Base-by-base conservation (phyloP, 2,329 filamentous ascomycete species). In the Chalaropsis thielavioides region DNA sequence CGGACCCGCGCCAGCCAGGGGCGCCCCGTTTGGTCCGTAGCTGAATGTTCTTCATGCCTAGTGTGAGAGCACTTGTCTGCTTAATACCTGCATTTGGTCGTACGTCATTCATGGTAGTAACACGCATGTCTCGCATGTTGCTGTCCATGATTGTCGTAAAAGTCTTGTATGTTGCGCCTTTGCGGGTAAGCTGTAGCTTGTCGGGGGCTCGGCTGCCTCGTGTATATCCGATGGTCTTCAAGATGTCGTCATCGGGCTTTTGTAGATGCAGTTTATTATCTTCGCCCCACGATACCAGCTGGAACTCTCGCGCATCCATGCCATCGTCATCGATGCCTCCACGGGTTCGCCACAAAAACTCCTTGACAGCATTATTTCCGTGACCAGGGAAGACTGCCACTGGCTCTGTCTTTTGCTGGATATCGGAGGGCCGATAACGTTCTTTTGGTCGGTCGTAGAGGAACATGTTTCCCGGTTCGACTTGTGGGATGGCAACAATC, bases 241-340 rank as follows among this genome's bases (percentile, higher is more conserved):
- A 77, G 38, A 85, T 77, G 31, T 84, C 77, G 0, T 83, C 76
- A 49, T 89, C 82, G 22, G 91, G 81, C 60, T 84, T 85, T 72
- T 95, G 89, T 35, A 96, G 79, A 61, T 88, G 86, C 38, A 96
- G 78, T 71, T 91, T 83, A 69, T 88, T 88, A 73, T 96, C 92
- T 61, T 89, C 86, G 31, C 91, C 91, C 92, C 92, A 96, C 0
- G 92, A 92, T 0, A 96, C 89, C 19, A 96, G 79, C 73, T 96
- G 92, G 68, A 96, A 96, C 63, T 96, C 92, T 70, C 92, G 84
- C 68, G 91, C 79, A 70, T 96, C 92, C 58, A 87, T 75, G n/a
- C 82, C 81, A 64, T 90, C 83, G 17, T 83, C 81, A 19, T 82
- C 81, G 22, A 86, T 79, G 17, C 76, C 76, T 44, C 92, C 92